Evolutionary conservation across 2,329 filamentous ascomycete genomes (phyloP).

Genomic region (Corinectria fuckeliana): DNA sequence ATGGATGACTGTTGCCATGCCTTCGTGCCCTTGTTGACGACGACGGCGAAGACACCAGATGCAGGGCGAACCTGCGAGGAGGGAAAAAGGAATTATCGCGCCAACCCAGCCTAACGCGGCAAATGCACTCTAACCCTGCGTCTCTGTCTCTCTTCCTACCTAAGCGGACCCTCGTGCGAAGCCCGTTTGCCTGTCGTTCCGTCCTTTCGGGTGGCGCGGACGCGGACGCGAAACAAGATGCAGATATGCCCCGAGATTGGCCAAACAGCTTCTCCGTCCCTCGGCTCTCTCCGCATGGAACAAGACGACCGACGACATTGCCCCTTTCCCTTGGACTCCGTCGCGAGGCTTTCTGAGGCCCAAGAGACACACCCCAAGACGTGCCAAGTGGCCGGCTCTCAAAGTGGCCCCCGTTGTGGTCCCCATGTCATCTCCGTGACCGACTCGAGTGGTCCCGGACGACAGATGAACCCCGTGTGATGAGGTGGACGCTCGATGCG

Average conservation of each 20-base stretch:
- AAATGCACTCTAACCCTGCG: conserved; percentile 2
- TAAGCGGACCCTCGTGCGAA: conserved; percentile 1
- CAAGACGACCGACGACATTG: neutral
- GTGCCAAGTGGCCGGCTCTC: neutral
- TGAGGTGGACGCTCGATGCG: neutral
- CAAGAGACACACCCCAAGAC: neutral
- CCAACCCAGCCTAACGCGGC: conserved; percentile 6
- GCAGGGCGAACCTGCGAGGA: neutral
- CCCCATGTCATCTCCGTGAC: neutral
- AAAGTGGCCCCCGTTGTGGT: neutral
- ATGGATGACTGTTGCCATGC: neutral
- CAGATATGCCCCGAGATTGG: neutral
- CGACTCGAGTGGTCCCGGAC: conserved; percentile 5
- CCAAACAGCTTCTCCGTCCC: neutral
- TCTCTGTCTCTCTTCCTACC: neutral
- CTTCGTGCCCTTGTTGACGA: neutral
- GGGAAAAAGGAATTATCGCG: neutral
- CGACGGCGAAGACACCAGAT: conserved; percentile 3
- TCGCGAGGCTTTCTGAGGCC: neutral
- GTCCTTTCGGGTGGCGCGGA: neutral
- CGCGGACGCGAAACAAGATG: neutral
- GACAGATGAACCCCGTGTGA: neutral
- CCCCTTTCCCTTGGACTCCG: neutral
- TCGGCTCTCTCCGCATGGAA: neutral
- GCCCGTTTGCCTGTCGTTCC: neutral